Percentiles rank a stretch among this genome's conserved stretches.
These are phyloP conservation scores for Hypoxylon sp. DNA, from an alignment of 2,329 filamentous ascomycete genomes.

Conservation along the genomic window DNA sequence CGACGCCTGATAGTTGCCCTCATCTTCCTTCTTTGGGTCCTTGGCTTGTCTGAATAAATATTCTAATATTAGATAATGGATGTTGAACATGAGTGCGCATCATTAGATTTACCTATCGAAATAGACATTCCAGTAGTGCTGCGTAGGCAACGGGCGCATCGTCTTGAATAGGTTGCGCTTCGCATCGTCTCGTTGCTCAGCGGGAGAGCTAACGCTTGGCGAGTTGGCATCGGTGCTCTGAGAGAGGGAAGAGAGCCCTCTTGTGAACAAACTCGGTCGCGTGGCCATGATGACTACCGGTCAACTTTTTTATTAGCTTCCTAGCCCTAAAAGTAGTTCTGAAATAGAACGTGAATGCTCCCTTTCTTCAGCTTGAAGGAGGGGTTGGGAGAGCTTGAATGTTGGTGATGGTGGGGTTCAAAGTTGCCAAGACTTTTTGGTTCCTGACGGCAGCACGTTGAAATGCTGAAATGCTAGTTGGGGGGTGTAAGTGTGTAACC, in stretches of 20 bases:
- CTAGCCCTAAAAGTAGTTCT: neutral
- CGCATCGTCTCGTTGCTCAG: conserved; percentile 80
- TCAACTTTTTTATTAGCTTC: conserved; percentile 19
- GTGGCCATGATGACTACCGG: conserved; percentile 63
- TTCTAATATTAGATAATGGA: conserved; percentile 14
- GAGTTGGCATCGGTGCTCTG: conserved; percentile 72
- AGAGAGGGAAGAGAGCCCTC: conserved; percentile 73
- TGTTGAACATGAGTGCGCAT: neutral
- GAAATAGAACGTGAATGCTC: conserved; percentile 20
- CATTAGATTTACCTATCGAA: conserved; percentile 69
- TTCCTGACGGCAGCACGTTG: conserved; percentile 34
- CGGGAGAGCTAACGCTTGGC: conserved; percentile 74
- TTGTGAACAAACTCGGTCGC: conserved; percentile 72
- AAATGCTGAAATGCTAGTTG: conserved; percentile 1
- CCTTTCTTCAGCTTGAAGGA: conserved; percentile 8
- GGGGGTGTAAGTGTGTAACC: conserved; percentile 24
- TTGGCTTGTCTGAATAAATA: conserved; percentile 58
- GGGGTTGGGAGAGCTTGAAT: conserved; percentile 31
- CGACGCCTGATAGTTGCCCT: conserved; percentile 65
- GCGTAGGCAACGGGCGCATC: conserved; percentile 79
- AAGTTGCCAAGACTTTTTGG: conserved; percentile 36
- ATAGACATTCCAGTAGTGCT: conserved; percentile 84
- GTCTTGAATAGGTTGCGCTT: conserved; percentile 87
- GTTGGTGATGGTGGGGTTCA: conserved; percentile 35
- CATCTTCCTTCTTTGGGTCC: conserved; percentile 58